Base-by-base conservation (phyloP, 805 yeast genomes). In the Komagataella phaffii region DNA sequence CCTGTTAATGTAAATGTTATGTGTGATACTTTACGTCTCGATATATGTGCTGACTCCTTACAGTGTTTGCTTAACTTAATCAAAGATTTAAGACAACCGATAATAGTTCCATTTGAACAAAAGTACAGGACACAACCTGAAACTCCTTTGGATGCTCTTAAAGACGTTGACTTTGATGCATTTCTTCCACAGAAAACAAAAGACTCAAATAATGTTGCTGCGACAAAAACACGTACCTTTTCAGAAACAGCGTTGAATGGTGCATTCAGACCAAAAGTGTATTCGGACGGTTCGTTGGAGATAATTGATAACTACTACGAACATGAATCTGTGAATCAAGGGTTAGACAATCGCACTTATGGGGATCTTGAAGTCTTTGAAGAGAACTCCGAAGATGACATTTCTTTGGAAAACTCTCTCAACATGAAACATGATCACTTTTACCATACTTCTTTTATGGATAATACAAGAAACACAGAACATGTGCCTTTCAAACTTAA, bases 31-130 rank as follows among this genome's bases (percentile, higher is more conserved):
- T 61, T 75, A 14, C 70, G 67, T 18, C 48, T 83, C 1, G 81
- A 80, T 23, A 53, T 83, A 2, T 89, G 96, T 68, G 91, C 96
- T 1, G 98, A 90, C 61, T 88, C 96, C 0, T 74, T 81, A 0
- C 84, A 87, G 58, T 78, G 91, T 10, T 64, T 90, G 46, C 54
- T 80, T 2, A 95, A 85, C 55, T 59, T 86, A 7, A 56, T 83
- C 7, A 81, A 78, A 53, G 96, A 88, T 59, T 68, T 90, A 58
- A 86, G 85, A 57, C 79, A 78, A 12, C 89, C 90, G 0, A 64
- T 86, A 1, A 64, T 73, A 6, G 80, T 84, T 54, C 70, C 73
- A 0, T 81, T 80, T 54, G 79, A 78, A 2, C 77, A 78, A 43
- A 85, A 81, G 63, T 84, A 75, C 61, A 77, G 72, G 49, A 67